phyloP scores from a whole-genome alignment of 495 filamentous ascomycete species.

The Penicillium parvum region DNA sequence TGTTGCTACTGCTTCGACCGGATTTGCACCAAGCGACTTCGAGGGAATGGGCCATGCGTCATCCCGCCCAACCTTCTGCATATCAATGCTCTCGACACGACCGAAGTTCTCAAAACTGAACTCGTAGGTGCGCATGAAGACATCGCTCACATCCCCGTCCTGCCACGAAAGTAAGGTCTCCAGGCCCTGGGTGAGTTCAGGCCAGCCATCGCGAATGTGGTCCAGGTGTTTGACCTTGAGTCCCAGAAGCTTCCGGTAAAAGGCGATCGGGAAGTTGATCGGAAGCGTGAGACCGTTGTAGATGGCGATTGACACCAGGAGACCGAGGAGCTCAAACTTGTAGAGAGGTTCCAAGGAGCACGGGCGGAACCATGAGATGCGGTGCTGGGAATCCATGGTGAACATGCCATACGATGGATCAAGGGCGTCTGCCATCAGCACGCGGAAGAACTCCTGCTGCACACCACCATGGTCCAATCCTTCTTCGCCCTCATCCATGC shows the following conservation, averaged over 20 bases:
- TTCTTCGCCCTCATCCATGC: constrained; percentile 75
- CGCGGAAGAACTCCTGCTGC: constrained; percentile 89
- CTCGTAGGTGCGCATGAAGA: constrained; percentile 77
- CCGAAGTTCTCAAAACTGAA: constrained; percentile 74
- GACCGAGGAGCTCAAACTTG: constrained; percentile 84
- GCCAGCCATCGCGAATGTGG: constrained; percentile 85
- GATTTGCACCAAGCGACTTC: background rate
- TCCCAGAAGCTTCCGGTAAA: constrained; percentile 78
- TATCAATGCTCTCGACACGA: constrained; percentile 49
- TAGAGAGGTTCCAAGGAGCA: constrained; percentile 74
- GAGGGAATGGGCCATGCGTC: constrained; percentile 33
- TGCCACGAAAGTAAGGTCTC: constrained; percentile 68
- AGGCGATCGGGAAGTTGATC: constrained; percentile 74
- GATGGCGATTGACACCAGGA: constrained; percentile 84
- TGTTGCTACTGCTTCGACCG: constrained; percentile 13
- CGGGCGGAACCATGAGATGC: constrained; percentile 83
- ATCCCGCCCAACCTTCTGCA: constrained; percentile 43
- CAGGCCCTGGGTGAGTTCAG: constrained; percentile 68
- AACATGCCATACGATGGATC: constrained; percentile 75
- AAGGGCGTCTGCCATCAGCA: constrained; percentile 72
- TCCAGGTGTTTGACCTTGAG: constrained; percentile 58
- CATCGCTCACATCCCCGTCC: constrained; percentile 73
- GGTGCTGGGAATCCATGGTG: constrained; percentile 65
- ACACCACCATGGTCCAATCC: constrained; percentile 92
- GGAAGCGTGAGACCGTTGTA: constrained; percentile 92